Base-by-base conservation (phyloP, 1,139 yeast species). In the Geotrichum europaeum region DNA sequence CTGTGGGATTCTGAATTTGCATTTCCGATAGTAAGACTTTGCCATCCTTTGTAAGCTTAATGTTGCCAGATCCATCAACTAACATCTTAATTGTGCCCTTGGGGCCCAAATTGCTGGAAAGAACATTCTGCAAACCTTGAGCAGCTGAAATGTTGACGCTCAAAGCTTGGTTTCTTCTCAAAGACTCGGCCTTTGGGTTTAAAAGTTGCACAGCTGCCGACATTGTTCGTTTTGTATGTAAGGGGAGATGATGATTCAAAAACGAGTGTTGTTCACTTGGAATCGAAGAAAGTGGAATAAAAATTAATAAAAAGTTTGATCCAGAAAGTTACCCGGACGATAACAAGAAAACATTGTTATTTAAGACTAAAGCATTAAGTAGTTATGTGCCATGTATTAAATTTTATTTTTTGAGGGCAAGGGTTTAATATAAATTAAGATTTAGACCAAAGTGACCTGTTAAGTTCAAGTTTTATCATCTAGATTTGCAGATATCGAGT, bases 1-100 rank as follows among this genome's bases (percentile, higher is more conserved):
- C 99, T 2, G 99, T 95, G n/a, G 99, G 99, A 67, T 94, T 94
- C 75, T 94, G 98, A 74, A 94, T 95, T 76, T 95, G 99, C 99
- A 94, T 94, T 73, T 94, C 99, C 34, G 90, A 84, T 64, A 94
- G 79, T 65, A 94, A 79, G 15, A 95, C 98, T 72, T 94, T 92
- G 62, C 99, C 99, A 75, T 94, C 99, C 73, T 94, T 94, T 63
- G 99, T 94, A 69, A 94, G 83, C 76, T 94, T 95, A 74, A 94
- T 87, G 70, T 87, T 86, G 47, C 99, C 99, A 2, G 97, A 86
- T 66, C 99, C 99, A 73, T 94, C 99, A 58, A 94, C 99, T 63
- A 94, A 74, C 86, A 94, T 88, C 78, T 94, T 94, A 70, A 95
- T 79, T 36, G 99, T 95, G 60, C 99, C 99, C 73, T 90, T 90